A percentile compares a stretch with the other conserved stretches of the same genome.
phyloP scores from a whole-genome alignment of 2,329 filamentous ascomycete genomes.

The Stachybotrys echinatus region DNA sequence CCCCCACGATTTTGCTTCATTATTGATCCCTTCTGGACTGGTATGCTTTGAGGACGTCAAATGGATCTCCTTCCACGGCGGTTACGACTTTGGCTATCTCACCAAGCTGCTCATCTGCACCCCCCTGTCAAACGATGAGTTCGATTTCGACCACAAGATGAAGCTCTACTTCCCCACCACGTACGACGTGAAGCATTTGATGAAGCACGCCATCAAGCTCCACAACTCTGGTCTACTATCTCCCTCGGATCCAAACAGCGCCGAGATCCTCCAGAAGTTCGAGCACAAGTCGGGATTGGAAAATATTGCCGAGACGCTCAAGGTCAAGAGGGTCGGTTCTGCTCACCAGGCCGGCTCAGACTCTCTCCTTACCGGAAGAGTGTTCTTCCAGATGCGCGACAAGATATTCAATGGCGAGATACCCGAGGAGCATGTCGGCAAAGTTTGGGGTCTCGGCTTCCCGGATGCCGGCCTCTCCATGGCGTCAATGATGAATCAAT shows the following conservation, averaged over 20 bases:
- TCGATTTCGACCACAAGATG: conserved; percentile 82
- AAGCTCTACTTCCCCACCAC: conserved; percentile 89
- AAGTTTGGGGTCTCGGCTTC: conserved; percentile 88
- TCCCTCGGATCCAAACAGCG: conserved; percentile 57
- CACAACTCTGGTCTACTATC: conserved; percentile 59
- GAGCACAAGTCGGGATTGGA: conserved; percentile 90
- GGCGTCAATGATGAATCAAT: conserved; percentile 27
- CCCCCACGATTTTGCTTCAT: conserved; percentile 78
- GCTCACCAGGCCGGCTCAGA: conserved; percentile 94
- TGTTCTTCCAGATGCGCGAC: conserved; percentile 90
- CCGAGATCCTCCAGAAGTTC: conserved; percentile 75
- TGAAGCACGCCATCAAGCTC: conserved; percentile 78
- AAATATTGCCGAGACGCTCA: conserved; percentile 88
- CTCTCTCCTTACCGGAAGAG: conserved; percentile 84
- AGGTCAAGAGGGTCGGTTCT: conserved; percentile 79
- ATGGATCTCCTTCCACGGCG: conserved; percentile 97
- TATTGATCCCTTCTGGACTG: conserved; percentile 87
- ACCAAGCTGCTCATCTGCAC: conserved; percentile 87
- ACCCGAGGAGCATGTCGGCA: conserved; percentile 75
- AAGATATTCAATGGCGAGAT: conserved; percentile 82
- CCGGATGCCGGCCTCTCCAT: conserved; percentile 49
- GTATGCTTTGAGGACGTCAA: conserved; percentile 82
- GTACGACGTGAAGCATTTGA: conserved; percentile 95
- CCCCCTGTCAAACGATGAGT: conserved; percentile 81
- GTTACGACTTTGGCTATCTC: conserved; percentile 96